Evolutionary conservation across 2,329 filamentous ascomycete genomes (phyloP), one percentile per base, ranked within the genome.

Genomic region (Monilinia fructicola): DNA sequence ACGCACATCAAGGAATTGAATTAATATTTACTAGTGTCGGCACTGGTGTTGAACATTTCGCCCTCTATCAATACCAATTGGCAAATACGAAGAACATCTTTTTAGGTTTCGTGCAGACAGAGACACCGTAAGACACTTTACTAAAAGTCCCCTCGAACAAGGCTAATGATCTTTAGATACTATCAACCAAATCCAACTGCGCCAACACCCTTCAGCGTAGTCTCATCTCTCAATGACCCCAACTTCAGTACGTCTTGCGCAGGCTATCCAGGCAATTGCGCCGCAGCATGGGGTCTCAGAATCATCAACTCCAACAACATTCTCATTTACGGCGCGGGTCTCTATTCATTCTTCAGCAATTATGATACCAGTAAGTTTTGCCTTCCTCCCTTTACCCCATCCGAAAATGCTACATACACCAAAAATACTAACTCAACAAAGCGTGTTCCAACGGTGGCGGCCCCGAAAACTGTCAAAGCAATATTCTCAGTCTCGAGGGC

Each of bases 151-250:
- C 6, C 28, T 11, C 23, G 7, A n/a, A 12, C 12, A 23, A 21
- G 21, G n/a, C 40, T 64, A 18, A 64, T 42, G 3, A 55, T 9
- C 9, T 44, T 46, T 44, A 73, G 71, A 53, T 92, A 92, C 78
- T 90, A 85, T 77, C 89, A 91, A 76, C 85, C 87, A 31, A 85
- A 84, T 73, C 88, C 89, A 0, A 78, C 78, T 55, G 85, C 88
- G 0, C 80, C 78, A 78, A 10, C 89, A 87, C 90, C 88, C 35
- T 92, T 89, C 77, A 79, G 79, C 0, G 77, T 67, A 4, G 66
- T 67, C n/a, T 4, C 68, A 28, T 74, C 79, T 0, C 72, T 78
- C 0, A 78, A 80, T 26, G 84, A 87, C 69, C 84, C 84, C 0
- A 78, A 79, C 76, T 90, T 82, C 12, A 54, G 73, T 0, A 74